Percentiles rank a stretch among this genome's conserved stretches.
Conservation (phyloP, 164 flowering plant species). For the Umbilicus rupestris region DNA sequence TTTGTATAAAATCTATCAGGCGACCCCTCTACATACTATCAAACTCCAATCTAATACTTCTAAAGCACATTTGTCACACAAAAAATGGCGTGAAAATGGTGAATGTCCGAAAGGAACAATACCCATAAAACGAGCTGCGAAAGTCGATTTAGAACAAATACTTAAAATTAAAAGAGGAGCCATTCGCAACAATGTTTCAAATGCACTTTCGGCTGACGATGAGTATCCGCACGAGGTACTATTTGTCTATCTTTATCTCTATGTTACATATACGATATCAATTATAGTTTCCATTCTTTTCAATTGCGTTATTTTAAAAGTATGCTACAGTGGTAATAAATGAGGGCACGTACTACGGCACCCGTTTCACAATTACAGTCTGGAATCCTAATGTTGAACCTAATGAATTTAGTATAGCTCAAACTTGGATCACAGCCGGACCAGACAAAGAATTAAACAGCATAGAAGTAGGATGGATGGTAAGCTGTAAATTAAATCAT, state of each 20-base stretch:
- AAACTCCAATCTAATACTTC: background rate
- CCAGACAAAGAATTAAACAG: background rate
- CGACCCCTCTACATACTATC: background rate
- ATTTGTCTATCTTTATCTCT: background rate
- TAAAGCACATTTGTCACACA: background rate
- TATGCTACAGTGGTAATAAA: background rate
- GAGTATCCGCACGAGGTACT: background rate
- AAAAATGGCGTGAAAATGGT: background rate
- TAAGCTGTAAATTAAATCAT: background rate
- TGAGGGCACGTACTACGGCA: background rate
- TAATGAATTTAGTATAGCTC: background rate
- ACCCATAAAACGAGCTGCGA: background rate
- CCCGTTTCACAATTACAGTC: background rate
- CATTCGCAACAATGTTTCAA: background rate
- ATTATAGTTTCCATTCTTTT: background rate
- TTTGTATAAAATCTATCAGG: background rate
- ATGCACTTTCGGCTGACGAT: background rate
- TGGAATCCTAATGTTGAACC: constrained; percentile 3
- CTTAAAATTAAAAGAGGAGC: background rate
- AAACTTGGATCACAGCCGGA: constrained; percentile 2
- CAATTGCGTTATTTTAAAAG: background rate
- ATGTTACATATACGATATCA: background rate
- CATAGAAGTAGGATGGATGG: constrained; percentile 3
- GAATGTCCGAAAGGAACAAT: background rate
- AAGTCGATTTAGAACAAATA: background rate